A percentile compares a stretch with the other conserved stretches of the same genome.
These are phyloP conservation scores for Pleurotus eryngii DNA, from an alignment of 768 basidiomycete species.

Conservation along the genomic window DNA sequence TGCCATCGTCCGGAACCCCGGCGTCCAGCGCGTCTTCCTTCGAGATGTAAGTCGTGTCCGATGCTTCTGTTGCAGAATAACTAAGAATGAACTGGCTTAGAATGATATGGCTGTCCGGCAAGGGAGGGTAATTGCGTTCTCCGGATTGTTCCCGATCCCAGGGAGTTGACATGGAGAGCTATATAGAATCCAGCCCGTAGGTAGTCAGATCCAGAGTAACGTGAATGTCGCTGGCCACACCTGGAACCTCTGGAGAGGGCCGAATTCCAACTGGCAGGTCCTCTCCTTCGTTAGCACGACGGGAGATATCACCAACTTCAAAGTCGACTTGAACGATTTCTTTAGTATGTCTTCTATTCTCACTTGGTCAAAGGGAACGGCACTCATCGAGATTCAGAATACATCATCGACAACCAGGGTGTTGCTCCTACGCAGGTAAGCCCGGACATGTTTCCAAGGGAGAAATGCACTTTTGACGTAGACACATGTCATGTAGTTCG, in stretches of 20 bases:
- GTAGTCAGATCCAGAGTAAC: conserved; percentile 40
- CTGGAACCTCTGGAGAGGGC: conserved; percentile 57
- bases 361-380: background rate
- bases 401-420: conserved; percentile 42
- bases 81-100: conserved; percentile 19
- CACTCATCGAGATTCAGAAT: conserved; percentile 27
- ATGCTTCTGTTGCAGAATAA: background rate
- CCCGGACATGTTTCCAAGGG: background rate
- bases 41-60: conserved; percentile 41
- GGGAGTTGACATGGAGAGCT: background rate
- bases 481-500: conserved; percentile 27
- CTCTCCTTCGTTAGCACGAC: conserved; percentile 49
- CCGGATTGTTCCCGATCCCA: too few species aligned
- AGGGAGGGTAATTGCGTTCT: conserved; percentile 39
- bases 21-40: conserved; percentile 45
- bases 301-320: conserved; percentile 49
- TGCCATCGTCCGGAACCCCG: conserved; percentile 37
- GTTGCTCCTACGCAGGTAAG: conserved; percentile 44
- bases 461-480: background rate
- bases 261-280: conserved; percentile 53
- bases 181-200: conserved; percentile 52
- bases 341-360: conserved; percentile 38
- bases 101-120: conserved; percentile 61
- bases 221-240: conserved; percentile 43
- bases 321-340: conserved; percentile 49